Evolutionary conservation across 148 eudicot genomes (phyloP).

Genomic region (Rhododendron ovatum): DNA sequence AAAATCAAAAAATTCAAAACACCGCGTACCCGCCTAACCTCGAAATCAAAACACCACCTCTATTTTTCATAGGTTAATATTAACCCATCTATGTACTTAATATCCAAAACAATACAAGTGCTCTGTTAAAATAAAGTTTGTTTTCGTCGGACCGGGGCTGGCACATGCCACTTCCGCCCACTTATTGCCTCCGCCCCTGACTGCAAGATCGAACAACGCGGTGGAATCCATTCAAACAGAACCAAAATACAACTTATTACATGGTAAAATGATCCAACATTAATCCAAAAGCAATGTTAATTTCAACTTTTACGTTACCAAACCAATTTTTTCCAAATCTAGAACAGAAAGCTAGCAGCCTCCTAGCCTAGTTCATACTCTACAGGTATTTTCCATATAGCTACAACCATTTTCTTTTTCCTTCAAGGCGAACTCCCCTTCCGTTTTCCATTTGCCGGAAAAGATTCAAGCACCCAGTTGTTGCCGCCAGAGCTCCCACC

Average conservation of each 20-base stretch:
- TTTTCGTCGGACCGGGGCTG: no score
- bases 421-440: slow-evolving; percentile 13
- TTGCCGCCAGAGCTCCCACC: slow-evolving; percentile 22
- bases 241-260: neutral
- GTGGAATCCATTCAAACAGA: neutral
- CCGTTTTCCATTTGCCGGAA: slow-evolving; percentile 14
- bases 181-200: no score
- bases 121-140: no score
- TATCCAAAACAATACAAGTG: no score
- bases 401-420: neutral
- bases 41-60: no score
- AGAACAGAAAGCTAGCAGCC: neutral
- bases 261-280: neutral
- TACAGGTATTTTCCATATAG: neutral
- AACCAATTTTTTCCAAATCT: neutral
- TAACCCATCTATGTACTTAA: no score
- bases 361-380: neutral
- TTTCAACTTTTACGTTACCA: neutral
- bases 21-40: no score
- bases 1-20: no score
- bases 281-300: neutral
- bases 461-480: slow-evolving; percentile 36
- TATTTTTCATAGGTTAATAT: no score
- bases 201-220: no score
- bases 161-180: no score